Base-by-base conservation (phyloP, 345 rosid genomes). In the Excoecaria cochinchinensis region DNA sequence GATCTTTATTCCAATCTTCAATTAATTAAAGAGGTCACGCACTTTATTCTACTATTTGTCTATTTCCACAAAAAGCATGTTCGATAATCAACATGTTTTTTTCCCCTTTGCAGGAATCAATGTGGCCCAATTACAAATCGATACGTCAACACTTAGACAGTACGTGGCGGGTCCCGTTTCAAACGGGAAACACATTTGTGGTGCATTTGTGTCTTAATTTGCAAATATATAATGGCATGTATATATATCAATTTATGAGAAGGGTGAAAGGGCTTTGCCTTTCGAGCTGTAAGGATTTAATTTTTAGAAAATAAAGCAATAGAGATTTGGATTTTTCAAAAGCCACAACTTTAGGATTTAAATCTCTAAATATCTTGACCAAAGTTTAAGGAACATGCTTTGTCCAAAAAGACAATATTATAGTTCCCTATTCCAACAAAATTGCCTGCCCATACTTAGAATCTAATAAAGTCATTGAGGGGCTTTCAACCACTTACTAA, bases 301-400 rank as follows among this genome's bases (percentile, higher is more conserved):
- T 3, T 15, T 15, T 15, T 0, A 52, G 6, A 42, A 63, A 74
- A 72, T 9, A 40, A 21, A 50, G n/a, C 16, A 24, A 50, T 3
- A 47, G 46, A 68, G 75, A 79, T 69, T 73, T 74, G 61, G 60
- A 80, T 78, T 73, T 52, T 70, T 78, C 16, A 46, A 83, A 84
- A 81, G 86, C 86, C 82, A 67, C 65, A 78, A 76, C 82, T 73
- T 84, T 80, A 64, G 81, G 73, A 13, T 39, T 24, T 42, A 66
- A 25, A 47, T 62, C 53, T 4, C 44, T 80, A 68, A 57, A 77
- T 48, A 73, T 73, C 72, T 69, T 60, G 24, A 31, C 19, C 61
- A 50, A 36, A 19, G 31, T 67, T 61, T 38, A 63, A 62, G 71
- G 61, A 69, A 57, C 36, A 44, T 4, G 36, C 31, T 48, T 59